Base-by-base conservation (phyloP, 2,329 filamentous ascomycete species). In the Orbilia oligospora region DNA sequence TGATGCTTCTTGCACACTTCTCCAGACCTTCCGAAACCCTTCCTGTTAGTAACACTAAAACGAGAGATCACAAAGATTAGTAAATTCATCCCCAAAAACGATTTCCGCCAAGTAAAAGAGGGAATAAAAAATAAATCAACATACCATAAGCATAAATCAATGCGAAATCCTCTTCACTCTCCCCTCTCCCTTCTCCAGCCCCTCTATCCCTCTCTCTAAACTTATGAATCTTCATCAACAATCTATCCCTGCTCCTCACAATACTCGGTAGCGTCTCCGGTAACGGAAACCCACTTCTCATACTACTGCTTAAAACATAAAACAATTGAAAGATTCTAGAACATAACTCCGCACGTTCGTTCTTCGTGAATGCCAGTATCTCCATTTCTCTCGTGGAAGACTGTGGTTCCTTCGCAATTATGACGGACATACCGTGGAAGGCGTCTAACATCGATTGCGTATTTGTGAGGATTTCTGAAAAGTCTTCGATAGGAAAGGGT, bases 371-470 rank as follows among this genome's bases (percentile, higher is more conserved):
- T 80, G 89, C 88, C 44, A 99, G 86, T 44, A 98, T 88, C 8
- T 91, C 91, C 71, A 91, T 90, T 85, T 98, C 95, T 3, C 95
- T 94, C 27, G 91, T 89, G 1, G 91, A 93, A 0, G 93, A 89
- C 44, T 89, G 88, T 10, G 91, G 87, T 76, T 95, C 92, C 82
- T 94, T 95, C 83, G 92, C 88, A 44, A 97, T 94, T 80, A 97
- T 91, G 10, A 97, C 89, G 80, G 95, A 97, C 93, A 99, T 97
- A 65, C 94, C 93, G 83, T 98, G 94, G 84, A 99, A 97, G 44
- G 93, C 91, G 84, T 97, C 94, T 3, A 98, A 89, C 85, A 97
- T 93, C 66, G 92, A 90, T 80, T 91, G 91, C 0, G 94, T 97
- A 9, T 91, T 91, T 22, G 89, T 89, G 83, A 98, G 88, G 72